Base-by-base conservation (phyloP, 2,329 filamentous ascomycete genomes). In the Beauveria bassiana region DNA sequence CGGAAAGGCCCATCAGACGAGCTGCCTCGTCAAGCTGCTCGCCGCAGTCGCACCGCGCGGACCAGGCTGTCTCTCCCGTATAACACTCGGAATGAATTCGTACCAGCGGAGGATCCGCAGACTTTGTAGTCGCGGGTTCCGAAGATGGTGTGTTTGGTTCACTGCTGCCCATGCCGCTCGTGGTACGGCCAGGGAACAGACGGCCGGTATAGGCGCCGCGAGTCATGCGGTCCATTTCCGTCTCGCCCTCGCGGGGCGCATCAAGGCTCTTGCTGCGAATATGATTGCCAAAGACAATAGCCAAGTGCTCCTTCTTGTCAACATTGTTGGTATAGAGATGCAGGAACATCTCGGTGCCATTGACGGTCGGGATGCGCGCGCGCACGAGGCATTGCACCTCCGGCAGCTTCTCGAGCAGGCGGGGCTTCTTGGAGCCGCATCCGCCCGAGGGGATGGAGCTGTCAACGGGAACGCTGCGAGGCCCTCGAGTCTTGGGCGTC, bases 11-110 rank as follows among this genome's bases (percentile, higher is more conserved):
- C 95, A 99, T 99, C 2, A 99, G 78, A 28, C 95, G 84, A 1
- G 93, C 95, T 1, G 95, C 95, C 77, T 99, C 95, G 73, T 99
- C 95, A 2, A 99, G 82, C 73, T 99, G 95, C 76, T 99, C 95
- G 61, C 95, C 95, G 73, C 95, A 99, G 76, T 99, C 95, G 77
- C 95, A 99, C 31, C 95, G 87, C 42, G 95, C 93, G 8, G 93
- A 97, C 95, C 95, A 98, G 1, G 96, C 95, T 1, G 95, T 99
- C 79, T 99, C 95, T 63, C 95, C 95, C 0, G 95, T 99, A 75
- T 99, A 99, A 77, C 95, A 99, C 75, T 99, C 95, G 3, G 91
- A 96, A 74, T 99, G 95, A 71, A 99, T 99, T 62, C 95, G 85
- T 52, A 99, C 93, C 45, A 99, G 79, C 0, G 95, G 91, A 56